phyloP scores from a whole-genome alignment of 1,139 yeast genomes.

The Arxiozyma slooffiae region DNA sequence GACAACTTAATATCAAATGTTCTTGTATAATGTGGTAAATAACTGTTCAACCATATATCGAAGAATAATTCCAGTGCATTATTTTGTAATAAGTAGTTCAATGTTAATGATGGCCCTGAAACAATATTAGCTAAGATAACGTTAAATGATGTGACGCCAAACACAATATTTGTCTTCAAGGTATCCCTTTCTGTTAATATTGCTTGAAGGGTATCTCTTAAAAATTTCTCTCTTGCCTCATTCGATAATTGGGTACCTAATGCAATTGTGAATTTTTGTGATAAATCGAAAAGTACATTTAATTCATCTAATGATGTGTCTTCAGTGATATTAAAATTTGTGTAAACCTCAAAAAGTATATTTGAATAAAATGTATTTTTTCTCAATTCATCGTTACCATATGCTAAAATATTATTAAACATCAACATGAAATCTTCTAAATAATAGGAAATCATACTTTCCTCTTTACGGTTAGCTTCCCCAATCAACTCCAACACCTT shows the following conservation, averaged over 20 bases:
- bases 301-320: conserved; percentile 27
- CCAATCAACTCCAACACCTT: conserved; percentile 49
- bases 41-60: conserved; percentile 52
- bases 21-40: conserved; percentile 48
- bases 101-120: conserved; percentile 48
- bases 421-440: conserved; percentile 71
- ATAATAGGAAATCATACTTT: conserved; percentile 44
- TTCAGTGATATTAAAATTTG: conserved; percentile 27
- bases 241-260: conserved; percentile 26
- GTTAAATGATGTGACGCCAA: conserved; percentile 51
- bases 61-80: conserved; percentile 46
- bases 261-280: conserved; percentile 31
- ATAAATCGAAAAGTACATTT: conserved; percentile 26
- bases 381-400: conserved; percentile 50
- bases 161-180: conserved; percentile 34
- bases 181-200: conserved; percentile 24
- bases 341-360: conserved; percentile 25
- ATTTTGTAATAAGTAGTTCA: conserved; percentile 43
- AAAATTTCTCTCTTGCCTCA: conserved; percentile 19
- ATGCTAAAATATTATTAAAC: conserved; percentile 66
- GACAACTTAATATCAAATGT: conserved; percentile 78
- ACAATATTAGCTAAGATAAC: conserved; percentile 59
- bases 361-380: conserved; percentile 27
- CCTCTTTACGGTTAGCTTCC: conserved; percentile 43
- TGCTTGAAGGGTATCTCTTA: conserved; percentile 23